Base-by-base conservation (phyloP, 176 grass and related monocot species). In the Aegilops sharonensis region DNA sequence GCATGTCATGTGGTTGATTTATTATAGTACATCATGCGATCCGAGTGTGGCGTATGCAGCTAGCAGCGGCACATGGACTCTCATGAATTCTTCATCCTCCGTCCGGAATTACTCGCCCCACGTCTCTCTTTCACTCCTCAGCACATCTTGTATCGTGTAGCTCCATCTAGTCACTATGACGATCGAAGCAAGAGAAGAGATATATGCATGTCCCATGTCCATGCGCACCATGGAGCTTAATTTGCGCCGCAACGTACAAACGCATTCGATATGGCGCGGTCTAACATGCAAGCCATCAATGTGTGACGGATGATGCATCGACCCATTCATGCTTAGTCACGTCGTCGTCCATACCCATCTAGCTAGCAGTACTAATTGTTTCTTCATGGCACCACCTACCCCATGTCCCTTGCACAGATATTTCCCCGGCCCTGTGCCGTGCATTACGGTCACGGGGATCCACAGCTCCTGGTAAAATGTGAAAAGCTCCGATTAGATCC, bases 371-470 rank as follows among this genome's bases (percentile, higher is more conserved):
- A 13, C 30, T 59, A 31, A 64, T 29, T 67, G 1, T 10, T 10
- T 67, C 40, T 11, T 67, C 61, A 47, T 47, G 39, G 37, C 78
- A 65, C 25, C 78, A 68, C 40, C 79, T 81, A 68, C 79, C 62
- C 9, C 27, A 9, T 21, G 60, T 29, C 78, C 62, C 78, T 50
- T 47, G 39, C 39, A 73, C 13, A 54, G 5, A 54, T 54, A 54
- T 54, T 54, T 6, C 50, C 50, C 15, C 68, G 35, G 36, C 11
- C 42, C 71, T 13, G 11, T 15, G 70, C 70, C n/a, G 39, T 73
- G n/a, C 70, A 73, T 73, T 3, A 7, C 50, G 50, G 48, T n/a
- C 52, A 56, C 52, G 54, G 37, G 10, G 21, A 73, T 78, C 52
- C 31, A 32, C 11, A 21, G 20, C 52, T 60, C 9, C 20, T 31